Base-by-base conservation (phyloP, 768 basidiomycete genomes). In the Fomitopsis serialis region DNA sequence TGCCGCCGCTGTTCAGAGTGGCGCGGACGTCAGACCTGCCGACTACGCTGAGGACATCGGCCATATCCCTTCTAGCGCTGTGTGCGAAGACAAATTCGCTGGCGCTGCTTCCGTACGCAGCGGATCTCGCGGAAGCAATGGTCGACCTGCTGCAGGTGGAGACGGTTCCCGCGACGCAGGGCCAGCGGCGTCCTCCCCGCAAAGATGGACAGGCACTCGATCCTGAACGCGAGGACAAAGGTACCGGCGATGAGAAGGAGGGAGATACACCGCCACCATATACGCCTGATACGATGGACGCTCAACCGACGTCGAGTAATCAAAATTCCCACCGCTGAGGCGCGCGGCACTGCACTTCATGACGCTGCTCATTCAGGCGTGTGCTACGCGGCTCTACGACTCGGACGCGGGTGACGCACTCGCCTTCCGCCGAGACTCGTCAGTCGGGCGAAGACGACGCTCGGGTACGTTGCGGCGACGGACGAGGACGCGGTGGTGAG, bases 281-380 rank as follows among this genome's bases (percentile, higher is more conserved):
- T 40, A 19, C 15, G 6, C 52, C 50, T 12, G 15, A 61, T 35
- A 73, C 68, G 13, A 79, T 83, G 66, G 84, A 87, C 65, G 63
- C 71, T 1, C 71, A 84, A 34, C 86, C 89, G 10, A 79, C 80
- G 0, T 74, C 79, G 0, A 70, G 70, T 2, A 72, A 85, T 59
- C 87, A 0, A 90, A 84, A 64, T 76, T 89, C 45, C 90, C 95
- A 1, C 78, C 90, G 1, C 72, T 98, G 3, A 81, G 95, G 29
- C 86, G 96, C 40, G 85, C 91, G 1, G 92, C 90, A 0, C 64
- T 97, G n/a, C 85, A 94, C 60, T 87, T 97, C 65, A 74, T 96
- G 42, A 74, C 82, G 0, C 63, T 85, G 9, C 72, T 93, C 29
- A 66, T 92, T n/a, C 76, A 78, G n/a, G 78, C 84, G 40, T 73